phyloP scores from a whole-genome alignment of 495 filamentous ascomycete species.

The Daldinia childiae region DNA sequence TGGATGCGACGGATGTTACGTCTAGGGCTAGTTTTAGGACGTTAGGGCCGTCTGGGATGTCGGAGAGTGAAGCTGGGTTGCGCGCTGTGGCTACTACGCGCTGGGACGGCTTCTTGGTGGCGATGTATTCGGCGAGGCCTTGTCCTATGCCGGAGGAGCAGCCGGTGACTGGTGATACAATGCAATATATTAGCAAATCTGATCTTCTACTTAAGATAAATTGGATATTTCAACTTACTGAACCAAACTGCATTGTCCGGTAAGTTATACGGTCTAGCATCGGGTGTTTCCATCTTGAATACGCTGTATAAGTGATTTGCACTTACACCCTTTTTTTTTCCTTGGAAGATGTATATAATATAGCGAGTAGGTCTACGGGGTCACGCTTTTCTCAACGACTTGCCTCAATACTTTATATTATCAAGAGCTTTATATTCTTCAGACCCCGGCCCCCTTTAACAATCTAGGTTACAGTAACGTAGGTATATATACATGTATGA shows the following conservation, averaged over 20 bases:
- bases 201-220: not conserved
- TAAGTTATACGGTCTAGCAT: constrained; percentile 53
- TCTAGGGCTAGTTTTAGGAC: constrained; percentile 60
- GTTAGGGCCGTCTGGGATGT: constrained; percentile 51
- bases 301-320: not conserved
- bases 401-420: not conserved
- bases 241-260: constrained; percentile 63
- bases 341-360: not conserved
- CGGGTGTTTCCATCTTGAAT: constrained; percentile 42
- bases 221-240: constrained; percentile 46
- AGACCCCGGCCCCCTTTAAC: not conserved
- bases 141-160: constrained; percentile 62
- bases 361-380: not conserved
- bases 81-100: constrained; percentile 62
- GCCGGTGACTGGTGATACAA: constrained; percentile 53
- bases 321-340: not conserved
- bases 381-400: not conserved
- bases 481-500: not conserved
- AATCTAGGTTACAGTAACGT: not conserved
- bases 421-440: not conserved
- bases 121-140: constrained; percentile 50
- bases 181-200: not conserved
- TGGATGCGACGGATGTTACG: constrained; percentile 51
- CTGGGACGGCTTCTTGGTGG: constrained; percentile 40
- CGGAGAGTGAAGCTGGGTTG: constrained; percentile 50